Evolutionary conservation across 2,329 filamentous ascomycete genomes (phyloP).

Genomic region (Colletotrichum ledebouriae): DNA sequence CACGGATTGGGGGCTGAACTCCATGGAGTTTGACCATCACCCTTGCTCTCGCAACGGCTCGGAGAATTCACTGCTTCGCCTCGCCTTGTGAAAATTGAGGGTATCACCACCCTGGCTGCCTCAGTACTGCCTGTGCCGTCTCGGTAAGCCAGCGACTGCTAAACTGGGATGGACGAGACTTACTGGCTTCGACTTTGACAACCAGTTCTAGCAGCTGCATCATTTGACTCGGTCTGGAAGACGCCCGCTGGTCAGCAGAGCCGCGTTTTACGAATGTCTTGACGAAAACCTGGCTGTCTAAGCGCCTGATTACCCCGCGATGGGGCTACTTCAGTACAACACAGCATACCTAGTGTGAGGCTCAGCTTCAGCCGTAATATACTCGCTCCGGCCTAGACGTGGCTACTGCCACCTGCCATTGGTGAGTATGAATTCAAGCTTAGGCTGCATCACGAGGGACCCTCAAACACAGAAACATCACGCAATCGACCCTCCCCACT

Average conservation of each 20-base stretch:
- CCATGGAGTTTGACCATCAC: background rate
- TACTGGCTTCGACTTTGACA: background rate
- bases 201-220: constrained; percentile 15
- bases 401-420: background rate
- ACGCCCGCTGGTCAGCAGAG: constrained; percentile 17
- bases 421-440: too few relatives aligned
- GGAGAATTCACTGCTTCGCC: too few relatives aligned
- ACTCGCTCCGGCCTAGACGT: constrained; percentile 4
- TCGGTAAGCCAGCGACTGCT: background rate
- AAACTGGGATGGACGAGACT: background rate
- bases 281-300: constrained; percentile 8
- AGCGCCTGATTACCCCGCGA: constrained; percentile 17
- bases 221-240: background rate
- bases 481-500: background rate
- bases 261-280: background rate
- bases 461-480: background rate
- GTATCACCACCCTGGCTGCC: constrained; percentile 4
- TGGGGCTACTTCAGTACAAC: background rate
- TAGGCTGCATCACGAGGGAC: background rate
- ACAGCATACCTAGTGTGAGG: constrained; percentile 1
- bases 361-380: constrained; percentile 16
- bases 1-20: constrained; percentile 3
- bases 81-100: background rate
- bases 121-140: background rate
- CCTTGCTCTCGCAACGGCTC: too few relatives aligned